A percentile compares a stretch with the other conserved stretches of the same genome.
Evolutionary conservation across 2,329 filamentous ascomycete genomes (phyloP).

Genomic region (Aspergillus cejpii): DNA sequence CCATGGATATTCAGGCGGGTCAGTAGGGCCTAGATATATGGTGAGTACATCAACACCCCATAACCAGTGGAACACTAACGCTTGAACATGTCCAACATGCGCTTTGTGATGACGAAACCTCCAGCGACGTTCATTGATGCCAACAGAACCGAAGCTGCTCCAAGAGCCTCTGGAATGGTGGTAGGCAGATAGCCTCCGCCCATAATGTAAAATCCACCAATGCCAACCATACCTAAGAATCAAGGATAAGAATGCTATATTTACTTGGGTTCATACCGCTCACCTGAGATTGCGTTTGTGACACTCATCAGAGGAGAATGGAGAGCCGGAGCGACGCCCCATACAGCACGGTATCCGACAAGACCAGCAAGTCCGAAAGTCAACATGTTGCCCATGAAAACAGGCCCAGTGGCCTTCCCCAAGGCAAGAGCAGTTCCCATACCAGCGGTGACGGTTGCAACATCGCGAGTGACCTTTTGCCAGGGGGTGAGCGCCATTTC

Average conservation of each 20-base stretch:
- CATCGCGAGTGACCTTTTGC: slow-evolving; percentile 71
- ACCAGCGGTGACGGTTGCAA: slow-evolving; percentile 65
- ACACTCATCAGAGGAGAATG: slow-evolving; percentile 90
- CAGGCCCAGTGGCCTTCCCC: slow-evolving; percentile 70
- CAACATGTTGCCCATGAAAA: slow-evolving; percentile 85
- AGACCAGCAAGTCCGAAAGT: slow-evolving; percentile 77
- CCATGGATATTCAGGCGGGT: slow-evolving; percentile 84
- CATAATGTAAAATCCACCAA: slow-evolving; percentile 83
- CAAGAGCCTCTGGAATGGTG: slow-evolving; percentile 71
- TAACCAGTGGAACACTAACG: slow-evolving; percentile 41
- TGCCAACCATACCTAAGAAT: slow-evolving; percentile 66
- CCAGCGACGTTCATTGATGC: slow-evolving; percentile 86
- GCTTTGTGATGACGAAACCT: slow-evolving; percentile 84
- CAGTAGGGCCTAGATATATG: slow-evolving; percentile 57
- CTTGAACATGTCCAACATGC: slow-evolving; percentile 91
- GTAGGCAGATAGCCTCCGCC: slow-evolving; percentile 71
- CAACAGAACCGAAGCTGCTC: slow-evolving; percentile 70
- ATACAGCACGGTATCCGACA: slow-evolving; percentile 81
- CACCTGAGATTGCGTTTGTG: slow-evolving; percentile 82
- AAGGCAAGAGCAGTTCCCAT: slow-evolving; percentile 70
- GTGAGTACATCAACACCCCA: slow-evolving; percentile 14
- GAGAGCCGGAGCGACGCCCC: slow-evolving; percentile 75
- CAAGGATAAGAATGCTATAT: background rate
- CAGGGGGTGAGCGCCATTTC: slow-evolving; percentile 68
- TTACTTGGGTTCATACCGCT: slow-evolving; percentile 3